Evolutionary conservation across 2,329 filamentous ascomycete genomes (phyloP), one percentile per base, ranked within the genome.

Genomic region (Colletotrichum australisinense): DNA sequence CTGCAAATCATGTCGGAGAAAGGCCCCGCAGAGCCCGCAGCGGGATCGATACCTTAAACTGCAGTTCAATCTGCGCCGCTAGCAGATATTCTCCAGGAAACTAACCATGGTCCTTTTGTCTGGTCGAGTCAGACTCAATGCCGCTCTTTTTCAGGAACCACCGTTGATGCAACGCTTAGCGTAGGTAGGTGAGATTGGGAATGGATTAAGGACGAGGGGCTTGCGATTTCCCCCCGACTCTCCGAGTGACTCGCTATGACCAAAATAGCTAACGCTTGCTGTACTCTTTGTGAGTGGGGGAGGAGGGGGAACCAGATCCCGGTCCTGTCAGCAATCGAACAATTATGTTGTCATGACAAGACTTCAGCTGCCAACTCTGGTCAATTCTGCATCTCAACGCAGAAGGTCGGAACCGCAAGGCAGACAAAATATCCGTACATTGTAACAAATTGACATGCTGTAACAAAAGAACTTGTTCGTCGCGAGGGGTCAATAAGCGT

Each of bases 21-120:
- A 53, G 57, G 49, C n/a, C n/a, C 58, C 66, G 2, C 38, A 62
- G 19, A 69, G 57, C 58, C 65, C 30, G 52, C 69, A 46, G 59
- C 24, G 69, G 58, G 58, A 35, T 63, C 52, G 35, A 63, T 69
- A 69, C 69, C 55, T 63, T 60, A 49, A 60, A 69, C 59, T 71
- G 69, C 69, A 71, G 63, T 57, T 67, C 42, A 49, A 38, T 22
- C n/a, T 52, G 52, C 52, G 59, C 60, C 35, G 38, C 35, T 52
- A 63, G 35, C 49, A 11, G 19, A 55, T 24, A n/a, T 46, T 59
- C 30, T 53, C 32, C 58, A 49, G 19, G 52, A 24, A 49, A 49
- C 53, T 26, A 42, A 19, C 14, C 16, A 19, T 42, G 5, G 5
- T 32, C 19, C 26, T 49, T 19, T 28, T 26, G 26, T 28, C 58